These are phyloP conservation scores for Fistulifera pelliculosa DNA, from an alignment of 108 stramenopile genomes.

Conservation along the genomic window DNA sequence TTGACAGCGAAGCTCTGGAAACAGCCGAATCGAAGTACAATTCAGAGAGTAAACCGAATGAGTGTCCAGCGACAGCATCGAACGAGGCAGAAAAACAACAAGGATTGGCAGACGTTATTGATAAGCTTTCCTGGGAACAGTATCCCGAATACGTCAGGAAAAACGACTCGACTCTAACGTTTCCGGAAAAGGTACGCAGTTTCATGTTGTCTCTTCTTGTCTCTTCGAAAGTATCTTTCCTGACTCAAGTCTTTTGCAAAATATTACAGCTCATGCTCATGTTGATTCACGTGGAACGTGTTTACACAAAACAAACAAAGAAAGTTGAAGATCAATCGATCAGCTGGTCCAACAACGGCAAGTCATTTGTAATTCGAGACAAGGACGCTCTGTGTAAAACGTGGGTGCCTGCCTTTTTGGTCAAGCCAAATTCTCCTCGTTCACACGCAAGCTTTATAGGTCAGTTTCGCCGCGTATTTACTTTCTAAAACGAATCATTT, in stretches of 20 bases:
- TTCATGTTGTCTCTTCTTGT: too few relatives aligned
- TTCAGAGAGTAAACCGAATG: too few relatives aligned
- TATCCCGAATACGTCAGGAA: slow-evolving; percentile 3
- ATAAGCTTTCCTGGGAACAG: too few relatives aligned
- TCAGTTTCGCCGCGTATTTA: too few relatives aligned
- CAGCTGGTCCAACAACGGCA: slow-evolving; percentile 9
- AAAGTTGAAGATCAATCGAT: neutral
- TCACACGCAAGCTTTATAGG: slow-evolving; percentile 49
- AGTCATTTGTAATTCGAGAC: slow-evolving; percentile 26
- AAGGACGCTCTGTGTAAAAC: slow-evolving; percentile 15
- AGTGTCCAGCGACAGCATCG: too few relatives aligned
- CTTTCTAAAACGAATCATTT: too few relatives aligned
- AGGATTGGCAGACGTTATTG: too few relatives aligned
- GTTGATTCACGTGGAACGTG: slow-evolving; percentile 5
- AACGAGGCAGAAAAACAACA: too few relatives aligned
- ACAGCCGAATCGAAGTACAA: too few relatives aligned
- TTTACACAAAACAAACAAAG: neutral
- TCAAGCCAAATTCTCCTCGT: slow-evolving; percentile 37
- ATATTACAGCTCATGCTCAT: slow-evolving; percentile 7
- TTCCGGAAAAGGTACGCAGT: slow-evolving; percentile 10
- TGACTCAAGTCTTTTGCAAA: neutral
- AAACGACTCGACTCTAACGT: neutral
- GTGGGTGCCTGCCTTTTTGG: slow-evolving; percentile 42
- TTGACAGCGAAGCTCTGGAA: too few relatives aligned
- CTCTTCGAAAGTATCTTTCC: neutral